Percentiles rank a stretch among this genome's conserved stretches.
phyloP scores from a whole-genome alignment of 2,329 filamentous ascomycete species.

The Thelonectria rubi region DNA sequence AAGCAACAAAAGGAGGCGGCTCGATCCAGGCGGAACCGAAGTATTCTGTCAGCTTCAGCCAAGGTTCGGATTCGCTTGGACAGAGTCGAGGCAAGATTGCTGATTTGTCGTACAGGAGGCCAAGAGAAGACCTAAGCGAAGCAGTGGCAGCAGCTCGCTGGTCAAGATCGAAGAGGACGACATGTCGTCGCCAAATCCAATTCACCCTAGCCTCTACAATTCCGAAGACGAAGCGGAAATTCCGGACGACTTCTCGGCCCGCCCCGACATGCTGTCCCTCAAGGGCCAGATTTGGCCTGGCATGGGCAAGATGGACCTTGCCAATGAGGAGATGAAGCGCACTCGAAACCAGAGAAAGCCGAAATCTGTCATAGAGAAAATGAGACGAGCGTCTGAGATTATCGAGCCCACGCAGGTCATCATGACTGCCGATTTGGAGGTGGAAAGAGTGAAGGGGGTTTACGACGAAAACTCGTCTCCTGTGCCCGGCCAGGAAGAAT shows the following conservation, averaged over 20 bases:
- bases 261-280: conserved; percentile 54
- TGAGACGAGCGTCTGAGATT: conserved; percentile 70
- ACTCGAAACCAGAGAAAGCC: conserved; percentile 83
- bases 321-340: conserved; percentile 75
- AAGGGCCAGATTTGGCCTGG: conserved; percentile 81
- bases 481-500: conserved; percentile 49
- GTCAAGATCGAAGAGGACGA: conserved; percentile 45
- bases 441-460: conserved; percentile 64
- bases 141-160: conserved; percentile 23
- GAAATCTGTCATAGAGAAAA: conserved; percentile 72
- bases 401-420: conserved; percentile 73
- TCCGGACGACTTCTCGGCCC: conserved; percentile 40
- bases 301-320: conserved; percentile 84
- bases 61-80: conserved; percentile 34
- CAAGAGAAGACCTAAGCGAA: conserved; percentile 45
- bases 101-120: conserved; percentile 35
- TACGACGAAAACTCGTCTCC: conserved; percentile 68
- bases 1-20: conserved; percentile 74
- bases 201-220: conserved; percentile 43
- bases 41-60: conserved; percentile 26
- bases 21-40: conserved; percentile 59
- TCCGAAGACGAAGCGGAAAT: conserved; percentile 43
- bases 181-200: conserved; percentile 37
- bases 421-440: conserved; percentile 62
- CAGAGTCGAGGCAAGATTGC: background rate